Conservation (phyloP, 345 rosid genomes). For the Diplotaxis tenuifolia region DNA sequence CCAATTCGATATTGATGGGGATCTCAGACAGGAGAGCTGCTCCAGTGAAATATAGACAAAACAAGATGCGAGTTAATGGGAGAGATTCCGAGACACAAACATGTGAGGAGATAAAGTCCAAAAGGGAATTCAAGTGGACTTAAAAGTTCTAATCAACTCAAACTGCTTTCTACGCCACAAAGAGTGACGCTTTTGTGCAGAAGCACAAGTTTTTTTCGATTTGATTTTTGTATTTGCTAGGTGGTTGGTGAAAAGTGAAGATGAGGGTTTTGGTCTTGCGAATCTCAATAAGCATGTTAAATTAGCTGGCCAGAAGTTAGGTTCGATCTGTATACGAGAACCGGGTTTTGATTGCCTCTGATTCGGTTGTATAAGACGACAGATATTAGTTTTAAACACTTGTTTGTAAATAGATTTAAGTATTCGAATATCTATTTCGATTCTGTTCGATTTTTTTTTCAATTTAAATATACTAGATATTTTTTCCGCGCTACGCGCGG, state of each 20-base stretch:
- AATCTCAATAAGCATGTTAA: constrained; percentile 2
- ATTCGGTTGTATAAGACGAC: neutral
- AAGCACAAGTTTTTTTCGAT: neutral
- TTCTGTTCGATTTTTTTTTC: no score
- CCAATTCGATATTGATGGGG: constrained; percentile 7
- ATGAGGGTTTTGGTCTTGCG: neutral
- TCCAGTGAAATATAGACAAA: neutral
- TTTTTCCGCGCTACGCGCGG: no score
- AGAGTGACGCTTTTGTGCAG: constrained; percentile 17
- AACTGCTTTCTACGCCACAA: constrained; percentile 27
- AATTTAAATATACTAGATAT: no score
- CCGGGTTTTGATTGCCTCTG: neutral
- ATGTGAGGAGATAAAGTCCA: constrained; percentile 28
- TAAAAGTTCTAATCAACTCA: constrained; percentile 17
- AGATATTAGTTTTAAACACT: neutral
- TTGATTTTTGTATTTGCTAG: neutral
- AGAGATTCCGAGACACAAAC: constrained; percentile 32
- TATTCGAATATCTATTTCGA: no score
- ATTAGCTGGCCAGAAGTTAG: neutral
- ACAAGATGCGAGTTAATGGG: constrained; percentile 10
- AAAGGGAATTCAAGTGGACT: constrained; percentile 33
- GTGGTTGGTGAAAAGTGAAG: constrained; percentile 27
- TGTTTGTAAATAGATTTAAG: no score
- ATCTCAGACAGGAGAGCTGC: constrained; percentile 29
- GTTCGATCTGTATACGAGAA: neutral